A percentile compares a stretch with the other conserved stretches of the same genome.
Conservation (phyloP, 208 protist species). For the Lotmaria passim region DNA sequence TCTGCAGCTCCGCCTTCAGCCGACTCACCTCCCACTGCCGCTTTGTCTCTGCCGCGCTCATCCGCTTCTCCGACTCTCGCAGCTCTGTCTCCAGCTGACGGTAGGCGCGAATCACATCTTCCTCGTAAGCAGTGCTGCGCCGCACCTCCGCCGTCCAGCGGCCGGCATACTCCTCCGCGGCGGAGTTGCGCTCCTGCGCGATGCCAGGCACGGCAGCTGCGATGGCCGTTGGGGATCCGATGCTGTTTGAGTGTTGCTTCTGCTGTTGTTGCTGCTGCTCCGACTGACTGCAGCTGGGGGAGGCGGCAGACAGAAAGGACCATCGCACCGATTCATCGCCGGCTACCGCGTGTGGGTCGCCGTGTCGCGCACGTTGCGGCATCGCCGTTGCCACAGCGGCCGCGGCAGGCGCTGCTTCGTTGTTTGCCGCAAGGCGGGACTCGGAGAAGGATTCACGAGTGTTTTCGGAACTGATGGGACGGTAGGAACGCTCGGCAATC, state of each 20-base stretch:
- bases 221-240: constrained; percentile 6
- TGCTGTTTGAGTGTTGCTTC: too few relatives aligned
- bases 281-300: not conserved
- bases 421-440: not conserved
- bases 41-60: constrained; percentile 16
- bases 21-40: constrained; percentile 31
- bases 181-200: constrained; percentile 12
- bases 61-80: not conserved
- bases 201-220: constrained; percentile 27
- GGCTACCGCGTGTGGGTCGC: not conserved
- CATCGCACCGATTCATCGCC: constrained; percentile 1
- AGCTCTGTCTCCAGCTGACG: constrained; percentile 31
- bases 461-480: not conserved
- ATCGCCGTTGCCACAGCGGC: not conserved
- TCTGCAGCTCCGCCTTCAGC: constrained; percentile 38
- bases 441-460: not conserved
- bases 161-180: constrained; percentile 5
- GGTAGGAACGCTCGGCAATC: constrained; percentile 8
- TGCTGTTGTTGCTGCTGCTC: not conserved
- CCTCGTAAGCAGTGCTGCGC: constrained; percentile 13
- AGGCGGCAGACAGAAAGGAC: constrained; percentile 4
- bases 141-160: constrained; percentile 18
- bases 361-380: not conserved
- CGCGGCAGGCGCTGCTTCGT: too few relatives aligned
- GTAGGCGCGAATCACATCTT: constrained; percentile 20